A percentile compares a stretch with the other conserved stretches of the same genome.
Evolutionary conservation across 257 asterid genomes (phyloP).

Genomic region (Primulina eburnea): DNA sequence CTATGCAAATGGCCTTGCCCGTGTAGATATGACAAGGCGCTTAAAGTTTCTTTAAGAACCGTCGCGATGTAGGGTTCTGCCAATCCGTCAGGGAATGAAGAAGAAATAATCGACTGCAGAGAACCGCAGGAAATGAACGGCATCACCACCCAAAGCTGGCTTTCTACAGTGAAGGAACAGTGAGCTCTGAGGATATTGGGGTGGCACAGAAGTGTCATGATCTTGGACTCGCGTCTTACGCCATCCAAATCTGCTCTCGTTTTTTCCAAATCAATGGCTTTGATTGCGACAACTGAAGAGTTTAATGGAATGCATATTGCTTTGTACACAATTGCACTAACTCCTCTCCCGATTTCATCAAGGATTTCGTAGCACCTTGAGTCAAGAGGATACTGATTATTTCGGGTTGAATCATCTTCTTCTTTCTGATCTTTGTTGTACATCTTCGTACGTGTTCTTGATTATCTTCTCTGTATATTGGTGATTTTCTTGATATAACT

Average conservation of each 20-base stretch:
- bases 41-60: conserved; percentile 56
- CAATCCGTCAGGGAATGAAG: conserved; percentile 66
- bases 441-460: not conserved
- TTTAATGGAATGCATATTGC: conserved; percentile 62
- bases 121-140: conserved; percentile 90
- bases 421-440: conserved; percentile 18
- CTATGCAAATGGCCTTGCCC: conserved; percentile 79
- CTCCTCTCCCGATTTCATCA: conserved; percentile 67
- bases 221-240: conserved; percentile 70
- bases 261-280: conserved; percentile 73
- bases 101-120: conserved; percentile 63
- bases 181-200: conserved; percentile 82
- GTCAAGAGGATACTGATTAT: conserved; percentile 42
- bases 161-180: conserved; percentile 68
- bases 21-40: conserved; percentile 65
- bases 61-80: conserved; percentile 65
- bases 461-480: not conserved
- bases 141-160: conserved; percentile 83
- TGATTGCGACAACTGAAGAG: conserved; percentile 63
- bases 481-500: not conserved
- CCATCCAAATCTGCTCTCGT: conserved; percentile 53
- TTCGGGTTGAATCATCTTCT: conserved; percentile 26
- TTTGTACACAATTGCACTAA: conserved; percentile 67
- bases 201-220: conserved; percentile 66
- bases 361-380: conserved; percentile 29